Conservation (phyloP, 352 stramenopile genomes). For the Pythium monospermum region DNA sequence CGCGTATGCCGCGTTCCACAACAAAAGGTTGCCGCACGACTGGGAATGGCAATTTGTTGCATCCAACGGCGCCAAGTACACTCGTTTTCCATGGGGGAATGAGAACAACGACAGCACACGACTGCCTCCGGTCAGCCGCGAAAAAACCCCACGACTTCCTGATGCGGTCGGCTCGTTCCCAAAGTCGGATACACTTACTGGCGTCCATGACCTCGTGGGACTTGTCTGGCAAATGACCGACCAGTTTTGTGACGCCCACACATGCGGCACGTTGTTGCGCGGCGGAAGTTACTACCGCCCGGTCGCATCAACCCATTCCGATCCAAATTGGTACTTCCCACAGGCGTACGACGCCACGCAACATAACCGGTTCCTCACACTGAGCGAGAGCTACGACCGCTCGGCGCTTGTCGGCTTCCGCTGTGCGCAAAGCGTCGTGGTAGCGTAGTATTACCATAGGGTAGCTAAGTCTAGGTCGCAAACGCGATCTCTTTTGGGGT, state of each 20-base stretch:
- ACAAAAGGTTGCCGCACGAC: constrained; percentile 71
- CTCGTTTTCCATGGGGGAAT: constrained; percentile 57
- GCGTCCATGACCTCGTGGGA: constrained; percentile 72
- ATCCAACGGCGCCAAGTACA: constrained; percentile 62
- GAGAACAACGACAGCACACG: constrained; percentile 19
- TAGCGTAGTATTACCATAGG: no score
- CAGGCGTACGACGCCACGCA: constrained; percentile 50
- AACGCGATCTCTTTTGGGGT: constrained; percentile 74
- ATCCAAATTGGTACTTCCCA: constrained; percentile 87
- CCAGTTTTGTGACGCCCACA: constrained; percentile 75
- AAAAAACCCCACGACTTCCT: constrained; percentile 35
- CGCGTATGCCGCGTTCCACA: constrained; percentile 62
- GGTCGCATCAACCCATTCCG: constrained; percentile 53
- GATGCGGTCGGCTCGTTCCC: constrained; percentile 49
- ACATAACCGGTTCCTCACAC: constrained; percentile 75
- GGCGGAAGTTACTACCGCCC: constrained; percentile 73
- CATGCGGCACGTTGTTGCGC: constrained; percentile 70
- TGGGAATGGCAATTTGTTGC: constrained; percentile 87
- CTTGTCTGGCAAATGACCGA: constrained; percentile 88
- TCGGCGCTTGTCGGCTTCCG: constrained; percentile 73
- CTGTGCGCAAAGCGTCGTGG: constrained; percentile 37
- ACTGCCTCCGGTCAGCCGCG: constrained; percentile 28
- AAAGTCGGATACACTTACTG: constrained; percentile 31
- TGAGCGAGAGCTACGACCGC: constrained; percentile 70
- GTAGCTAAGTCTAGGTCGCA: constrained; percentile 11